Base-by-base conservation (phyloP, 106 monocot genomes). In the Dendrobium officinale region DNA sequence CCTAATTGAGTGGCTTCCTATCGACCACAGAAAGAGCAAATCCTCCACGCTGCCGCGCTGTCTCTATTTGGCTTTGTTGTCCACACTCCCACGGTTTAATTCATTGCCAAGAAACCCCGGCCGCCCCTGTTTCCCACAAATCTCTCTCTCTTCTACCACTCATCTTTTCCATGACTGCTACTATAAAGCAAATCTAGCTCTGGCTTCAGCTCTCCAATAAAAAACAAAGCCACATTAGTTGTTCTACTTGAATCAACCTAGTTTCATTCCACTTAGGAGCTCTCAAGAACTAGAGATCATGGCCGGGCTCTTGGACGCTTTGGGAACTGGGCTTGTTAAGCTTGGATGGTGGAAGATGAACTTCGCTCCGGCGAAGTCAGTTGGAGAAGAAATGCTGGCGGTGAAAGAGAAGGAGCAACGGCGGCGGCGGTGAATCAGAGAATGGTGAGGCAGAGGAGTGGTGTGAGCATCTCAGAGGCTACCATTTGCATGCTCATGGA, bases 401-500 rank as follows among this genome's bases (percentile, higher is more conserved):
- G 31, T 27, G 40, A 17, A 41, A 5, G 4, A 13, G 73, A 16
- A 41, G 11, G 26, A 70, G 70, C 13, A 11, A 10, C 73, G 37
- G 73, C 40, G 13, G 64, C 6, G 54, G 18, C 20, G 43, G 77
- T 24, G 44, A 45, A 31, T 33, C n/a, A 9, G 15, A 41, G 20
- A 11, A 77, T 42, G 73, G 81, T 17, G 1, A 77, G 27, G 80
- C 31, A 51, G 66, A 75, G 75, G 75, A 6, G 22, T 11, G 40
- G 67, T n/a, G 19, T 33, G 55, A 20, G 73, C 67, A 18, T 86
- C 18, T 91, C 91, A 16, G 91, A 91, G 47, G 78, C 80, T 80
- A 86, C 86, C 48, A 19, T 88, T n/a, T 88, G 86, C 72, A 76
- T 91, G 84, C 88, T 91, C 67, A 86, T 88, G 84, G 91, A 91